Evolutionary conservation across 2,329 filamentous ascomycete genomes (phyloP), one percentile per base, ranked within the genome.

Genomic region (Exophiala sideris): DNA sequence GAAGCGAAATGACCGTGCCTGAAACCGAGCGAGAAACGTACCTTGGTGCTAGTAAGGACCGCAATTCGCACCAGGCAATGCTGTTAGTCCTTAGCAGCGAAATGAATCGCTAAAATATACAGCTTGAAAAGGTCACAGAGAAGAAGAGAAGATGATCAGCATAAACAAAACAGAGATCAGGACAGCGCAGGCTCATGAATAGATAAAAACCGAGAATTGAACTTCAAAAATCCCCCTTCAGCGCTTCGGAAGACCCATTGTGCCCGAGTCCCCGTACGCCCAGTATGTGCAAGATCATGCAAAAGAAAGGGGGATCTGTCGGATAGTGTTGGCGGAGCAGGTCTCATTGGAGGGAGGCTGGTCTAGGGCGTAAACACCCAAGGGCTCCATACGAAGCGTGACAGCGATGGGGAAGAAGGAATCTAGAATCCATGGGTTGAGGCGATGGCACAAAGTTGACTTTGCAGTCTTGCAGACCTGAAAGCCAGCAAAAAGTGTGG

Each of bases 1-100:
- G 54, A 54, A 48, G 29, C 35, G 45, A 57, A 39, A 57, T 50
- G 51, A 47, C 41, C 9, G 44, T 33, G 34, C 48, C 46, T 12
- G 18, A 41, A 32, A 44, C 32, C 40, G 24, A 46, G 34, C 35
- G 34, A 32, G 29, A 44, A 18, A 56, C 53, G 49, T 44, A 54
- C 53, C 53, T 56, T 48, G 38, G 24, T 33, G 52, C 38, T 33
- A 36, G 45, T 35, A 41, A 9, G 45, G 20, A 10, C n/a, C 18
- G 21, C 35, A 45, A 21, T 52, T 54, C 52, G 51, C 57, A 32
- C 50, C 57, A 40, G 44, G 49, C 57, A 45, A 60, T 40, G 53
- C 53, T 46, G 47, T 45, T 38, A 46, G 8, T 35, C 32, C 35
- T 16, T 24, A 45, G 35, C 38, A 54, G 39, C 33, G 51, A 49